Evolutionary conservation across 306 rosid species (phyloP).

Genomic region (Fagus crenata): DNA sequence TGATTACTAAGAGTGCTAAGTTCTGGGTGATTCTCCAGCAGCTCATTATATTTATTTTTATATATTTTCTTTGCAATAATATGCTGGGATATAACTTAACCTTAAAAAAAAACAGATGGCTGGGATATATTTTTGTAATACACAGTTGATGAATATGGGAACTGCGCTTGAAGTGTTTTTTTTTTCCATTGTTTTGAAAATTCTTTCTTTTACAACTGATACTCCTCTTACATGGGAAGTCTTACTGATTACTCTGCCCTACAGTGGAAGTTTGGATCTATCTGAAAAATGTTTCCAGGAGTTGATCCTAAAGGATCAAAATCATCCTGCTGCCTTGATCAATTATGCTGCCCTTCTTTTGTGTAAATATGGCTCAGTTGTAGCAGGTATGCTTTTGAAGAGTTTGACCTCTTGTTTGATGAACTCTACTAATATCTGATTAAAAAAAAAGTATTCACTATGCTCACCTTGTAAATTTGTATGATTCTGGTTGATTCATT

Average conservation of each 20-base stretch:
- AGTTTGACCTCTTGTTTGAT: constrained; percentile 2
- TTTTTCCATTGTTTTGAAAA: background rate
- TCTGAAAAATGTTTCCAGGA: constrained; percentile 83
- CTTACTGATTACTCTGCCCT: constrained; percentile 27
- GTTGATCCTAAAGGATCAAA: constrained; percentile 87
- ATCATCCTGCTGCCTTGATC: constrained; percentile 88
- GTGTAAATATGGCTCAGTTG: constrained; percentile 74
- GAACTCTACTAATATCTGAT: background rate
- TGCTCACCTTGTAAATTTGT: background rate
- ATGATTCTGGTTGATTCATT: constrained; percentile 18
- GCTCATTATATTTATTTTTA: background rate
- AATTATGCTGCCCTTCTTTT: constrained; percentile 81
- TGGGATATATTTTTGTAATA: background rate
- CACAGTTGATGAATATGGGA: background rate
- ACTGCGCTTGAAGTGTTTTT: background rate
- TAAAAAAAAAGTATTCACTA: no score
- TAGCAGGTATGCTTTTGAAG: constrained; percentile 66
- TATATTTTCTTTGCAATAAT: background rate
- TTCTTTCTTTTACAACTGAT: background rate
- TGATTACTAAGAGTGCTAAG: background rate
- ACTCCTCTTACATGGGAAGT: constrained; percentile 10
- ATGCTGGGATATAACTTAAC: background rate
- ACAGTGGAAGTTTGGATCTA: constrained; percentile 85
- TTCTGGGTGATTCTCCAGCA: background rate
- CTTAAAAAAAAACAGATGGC: background rate